Base-by-base conservation (phyloP, 371 early-diverging fungal species). In the Massospora cicadina region DNA sequence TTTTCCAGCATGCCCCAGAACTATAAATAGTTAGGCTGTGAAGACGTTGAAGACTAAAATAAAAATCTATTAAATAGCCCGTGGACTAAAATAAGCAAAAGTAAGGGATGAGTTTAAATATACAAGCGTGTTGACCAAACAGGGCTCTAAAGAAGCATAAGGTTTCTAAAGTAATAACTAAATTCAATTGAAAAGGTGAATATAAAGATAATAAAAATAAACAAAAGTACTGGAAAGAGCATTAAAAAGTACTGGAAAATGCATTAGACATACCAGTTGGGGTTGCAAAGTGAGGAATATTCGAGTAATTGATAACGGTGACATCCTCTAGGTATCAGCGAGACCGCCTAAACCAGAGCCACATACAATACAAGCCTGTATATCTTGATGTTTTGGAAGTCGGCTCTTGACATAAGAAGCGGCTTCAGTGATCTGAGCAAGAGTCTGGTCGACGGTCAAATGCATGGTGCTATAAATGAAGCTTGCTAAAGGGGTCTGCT, bases 261-360 rank as follows among this genome's bases (percentile, higher is more conserved):
- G 12, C 3, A 17, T 32, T 1, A 24, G 12, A 33, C 65, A 73
- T 79, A 88, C 89, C 89, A 59, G 92, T 93, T 74, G 88, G 87
- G 55, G 71, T 69, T 55, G 84, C 86, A 71, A 95, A 95, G 43
- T 87, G 83, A 25, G 93, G 93, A 67, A 95, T 91, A 54, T 84
- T 83, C 58, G 79, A 72, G 78, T 93, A 93, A n/a, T 74, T 58
- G 59, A 93, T 77, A 26, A 76, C 69, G 1, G 67, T 65, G 17
- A 64, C 69, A 65, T 75, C 77, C 62, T 85, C 84, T 29, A 93
- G 79, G 83, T 82, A 57, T 83, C 79, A 28, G 84, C 91, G 30
- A 95, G 81, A 43, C 90, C 86, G 68, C 91, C 88, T 43, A 95
- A 80, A 21, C 95, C 95, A 54, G 88, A 86, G 54, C 95, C 95